Evolutionary conservation across 2,329 filamentous ascomycete genomes (phyloP), one percentile per base, ranked within the genome.

Genomic region (Cordyceps javanica): DNA sequence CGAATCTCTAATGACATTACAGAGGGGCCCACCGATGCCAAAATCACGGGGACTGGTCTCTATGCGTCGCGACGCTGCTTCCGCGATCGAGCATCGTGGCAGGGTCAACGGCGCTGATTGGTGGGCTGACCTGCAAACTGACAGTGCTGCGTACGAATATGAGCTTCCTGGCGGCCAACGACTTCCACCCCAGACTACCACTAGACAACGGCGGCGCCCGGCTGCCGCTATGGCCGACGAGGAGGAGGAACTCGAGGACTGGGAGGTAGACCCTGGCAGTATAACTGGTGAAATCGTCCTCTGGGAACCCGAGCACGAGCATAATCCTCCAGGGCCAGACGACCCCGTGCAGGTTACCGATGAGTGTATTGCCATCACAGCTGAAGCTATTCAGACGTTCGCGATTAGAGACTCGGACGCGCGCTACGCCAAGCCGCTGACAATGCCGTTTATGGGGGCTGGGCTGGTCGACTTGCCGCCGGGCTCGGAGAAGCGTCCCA

Each of bases 401-500:
- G 79, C 83, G 59, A 83, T 86, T 61, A 78, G 78, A 55, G 78
- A 81, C 66, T 87, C 87, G 19, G 85, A 84, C 3, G 97, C 97
- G 78, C 83, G 84, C 58, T 97, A 96, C 69, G 89, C 90, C 34
- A 97, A 97, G 76, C 88, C 93, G 60, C 81, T 95, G 58, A 90
- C 86, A 28, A 78, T 89, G 60, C 85, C 88, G 0, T 97, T 96
- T 72, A 90, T 97, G 71, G 92, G 91, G 34, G 88, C 89, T 10
- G 94, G 94, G 16, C 82, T 97, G 54, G 89, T 99, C 38, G 93
- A 97, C 66, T 76, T 99, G 52, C 90, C 91, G 6, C 87, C 90
- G 0, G 87, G 88, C 2, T 85, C 89, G 32, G 84, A 89, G 68
- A 99, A 99, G 77, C 85, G 87, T 64, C 83, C 87, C 50, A 97